A percentile compares a stretch with the other conserved stretches of the same genome.
Evolutionary conservation across 1,139 yeast species (phyloP).

Genomic region (Pichia sp.): DNA sequence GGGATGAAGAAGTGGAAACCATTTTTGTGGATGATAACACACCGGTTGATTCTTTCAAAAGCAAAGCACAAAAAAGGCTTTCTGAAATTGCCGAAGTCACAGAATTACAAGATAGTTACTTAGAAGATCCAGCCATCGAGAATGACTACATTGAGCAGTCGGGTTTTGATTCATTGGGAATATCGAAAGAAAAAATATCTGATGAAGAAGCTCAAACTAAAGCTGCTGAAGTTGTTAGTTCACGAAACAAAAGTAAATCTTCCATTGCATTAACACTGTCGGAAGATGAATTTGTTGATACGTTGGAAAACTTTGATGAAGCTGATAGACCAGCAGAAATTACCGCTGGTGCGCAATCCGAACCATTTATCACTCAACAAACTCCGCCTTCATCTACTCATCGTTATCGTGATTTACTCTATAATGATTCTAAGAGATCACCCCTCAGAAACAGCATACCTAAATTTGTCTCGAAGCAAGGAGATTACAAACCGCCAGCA

Average conservation of each 20-base stretch:
- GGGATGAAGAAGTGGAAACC: constrained; percentile 3
- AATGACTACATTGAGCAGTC: constrained; percentile 5
- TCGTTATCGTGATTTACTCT: constrained; percentile 9
- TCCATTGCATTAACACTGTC: neutral
- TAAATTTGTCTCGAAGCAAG: too few species aligned
- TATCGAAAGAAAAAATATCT: neutral
- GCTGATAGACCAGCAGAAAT: constrained; percentile 2
- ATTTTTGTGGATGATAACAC: constrained; percentile 4
- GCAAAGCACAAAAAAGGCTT: constrained; percentile 8
- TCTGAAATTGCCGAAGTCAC: constrained; percentile 15
- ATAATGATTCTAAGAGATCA: neutral
- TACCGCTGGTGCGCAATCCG: constrained; percentile 1
- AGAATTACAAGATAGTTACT: constrained; percentile 19
- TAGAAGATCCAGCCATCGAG: neutral
- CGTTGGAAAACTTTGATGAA: constrained; percentile 1
- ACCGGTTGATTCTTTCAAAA: constrained; percentile 3
- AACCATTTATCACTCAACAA: too few species aligned
- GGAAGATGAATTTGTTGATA: constrained; percentile 6
- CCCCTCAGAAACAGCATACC: neutral
- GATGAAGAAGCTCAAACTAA: neutral
- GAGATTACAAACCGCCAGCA: too few species aligned
- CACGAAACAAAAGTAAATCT: neutral
- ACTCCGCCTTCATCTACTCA: neutral
- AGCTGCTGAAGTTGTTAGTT: neutral
- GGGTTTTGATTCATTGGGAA: constrained; percentile 5